Evolutionary conservation across 1,284 basidiomycete species (phyloP).

Genomic region (Meripilus lineatus): DNA sequence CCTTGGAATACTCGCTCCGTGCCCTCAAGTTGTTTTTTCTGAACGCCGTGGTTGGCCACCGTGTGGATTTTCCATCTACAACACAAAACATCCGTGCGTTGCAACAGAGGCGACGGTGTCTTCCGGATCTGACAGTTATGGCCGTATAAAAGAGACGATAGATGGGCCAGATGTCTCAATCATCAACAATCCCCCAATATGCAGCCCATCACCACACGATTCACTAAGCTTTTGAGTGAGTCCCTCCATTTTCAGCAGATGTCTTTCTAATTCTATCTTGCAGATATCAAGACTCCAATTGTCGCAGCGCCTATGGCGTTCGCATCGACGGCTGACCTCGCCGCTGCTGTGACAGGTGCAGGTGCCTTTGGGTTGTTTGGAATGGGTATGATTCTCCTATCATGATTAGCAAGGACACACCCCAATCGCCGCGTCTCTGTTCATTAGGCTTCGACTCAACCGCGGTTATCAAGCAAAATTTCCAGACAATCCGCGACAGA

Average conservation of each 20-base stretch:
- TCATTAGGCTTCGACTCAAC: constrained; percentile 41
- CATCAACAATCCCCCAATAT: constrained; percentile 9
- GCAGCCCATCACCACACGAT: constrained; percentile 14
- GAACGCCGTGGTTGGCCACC: too few species aligned
- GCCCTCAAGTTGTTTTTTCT: too few species aligned
- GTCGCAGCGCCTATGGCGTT: constrained; percentile 17
- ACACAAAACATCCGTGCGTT: too few species aligned
- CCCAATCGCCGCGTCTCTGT: background rate
- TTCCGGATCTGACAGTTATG: too few species aligned
- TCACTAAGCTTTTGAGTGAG: constrained; percentile 15
- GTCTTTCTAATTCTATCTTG: constrained; percentile 2
- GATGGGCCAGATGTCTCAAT: too few species aligned
- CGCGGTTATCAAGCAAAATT: constrained; percentile 35
- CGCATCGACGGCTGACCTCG: constrained; percentile 15
- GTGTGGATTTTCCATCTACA: too few species aligned
- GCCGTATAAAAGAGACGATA: too few species aligned
- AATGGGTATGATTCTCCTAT: constrained; percentile 36
- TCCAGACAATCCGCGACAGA: constrained; percentile 21
- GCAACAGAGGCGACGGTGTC: too few species aligned
- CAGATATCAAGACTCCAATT: constrained; percentile 15
- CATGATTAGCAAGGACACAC: too few species aligned
- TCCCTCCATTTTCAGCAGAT: background rate
- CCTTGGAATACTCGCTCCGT: too few species aligned
- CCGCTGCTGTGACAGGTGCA: constrained; percentile 47
- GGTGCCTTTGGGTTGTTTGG: constrained; percentile 71